Percentiles rank a stretch among this genome's conserved stretches.
phyloP scores from a whole-genome alignment of 1,284 basidiomycete genomes.

The Cystobasidiaceae sp. region DNA sequence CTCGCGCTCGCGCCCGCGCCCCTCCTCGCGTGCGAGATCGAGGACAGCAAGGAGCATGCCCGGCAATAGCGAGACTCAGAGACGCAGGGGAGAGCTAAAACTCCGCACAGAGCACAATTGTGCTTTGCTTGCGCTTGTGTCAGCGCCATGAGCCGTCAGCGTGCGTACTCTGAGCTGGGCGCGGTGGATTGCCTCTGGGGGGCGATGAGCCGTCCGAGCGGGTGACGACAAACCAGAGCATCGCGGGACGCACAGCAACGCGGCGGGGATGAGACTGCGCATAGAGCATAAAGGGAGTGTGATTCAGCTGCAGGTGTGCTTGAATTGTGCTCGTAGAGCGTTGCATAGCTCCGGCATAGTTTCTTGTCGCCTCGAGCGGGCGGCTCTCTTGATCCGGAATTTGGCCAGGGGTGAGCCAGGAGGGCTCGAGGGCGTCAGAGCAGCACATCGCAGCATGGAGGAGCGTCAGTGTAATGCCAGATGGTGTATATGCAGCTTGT shows the following conservation, averaged over 20 bases:
- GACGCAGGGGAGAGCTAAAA: neutral
- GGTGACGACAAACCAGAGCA: neutral
- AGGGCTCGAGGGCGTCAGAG: neutral
- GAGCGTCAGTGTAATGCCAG: neutral
- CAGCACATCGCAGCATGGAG: neutral
- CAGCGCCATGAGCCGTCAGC: neutral
- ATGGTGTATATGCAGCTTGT: neutral
- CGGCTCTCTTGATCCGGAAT: neutral
- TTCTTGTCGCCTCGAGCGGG: neutral
- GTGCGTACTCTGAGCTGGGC: conserved; percentile 5
- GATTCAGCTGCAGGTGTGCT: neutral
- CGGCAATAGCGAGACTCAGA: neutral
- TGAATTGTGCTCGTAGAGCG: neutral
- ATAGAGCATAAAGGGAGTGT: neutral
- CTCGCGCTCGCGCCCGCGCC: too few species aligned
- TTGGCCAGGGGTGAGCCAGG: neutral
- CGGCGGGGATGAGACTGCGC: neutral
- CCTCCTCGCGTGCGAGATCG: too few species aligned
- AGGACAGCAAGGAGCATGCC: neutral
- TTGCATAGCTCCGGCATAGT: neutral
- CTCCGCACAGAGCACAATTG: neutral
- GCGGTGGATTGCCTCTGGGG: neutral
- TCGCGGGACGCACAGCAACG: neutral
- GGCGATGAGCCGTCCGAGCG: neutral
- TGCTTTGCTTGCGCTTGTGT: neutral